phyloP scores from a whole-genome alignment of 805 yeast genomes.

The Pichia nakasei region DNA sequence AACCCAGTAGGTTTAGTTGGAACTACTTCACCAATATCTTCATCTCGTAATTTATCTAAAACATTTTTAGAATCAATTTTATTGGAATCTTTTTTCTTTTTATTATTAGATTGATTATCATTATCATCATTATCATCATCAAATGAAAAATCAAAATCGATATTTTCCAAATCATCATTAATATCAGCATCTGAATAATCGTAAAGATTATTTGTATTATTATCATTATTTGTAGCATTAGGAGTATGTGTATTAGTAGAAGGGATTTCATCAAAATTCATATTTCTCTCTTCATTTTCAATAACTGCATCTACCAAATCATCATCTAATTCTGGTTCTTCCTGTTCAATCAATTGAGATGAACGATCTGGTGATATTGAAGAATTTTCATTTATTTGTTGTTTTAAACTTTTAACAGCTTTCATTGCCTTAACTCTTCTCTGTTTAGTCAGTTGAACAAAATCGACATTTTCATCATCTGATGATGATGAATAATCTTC shows the following conservation, averaged over 20 bases:
- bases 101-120: constrained; percentile 25
- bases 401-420: constrained; percentile 29
- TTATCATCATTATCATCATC: constrained; percentile 27
- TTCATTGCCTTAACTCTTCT: constrained; percentile 49
- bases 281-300: constrained; percentile 32
- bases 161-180: constrained; percentile 18
- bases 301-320: constrained; percentile 34
- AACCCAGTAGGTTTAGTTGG: constrained; percentile 15
- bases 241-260: neutral
- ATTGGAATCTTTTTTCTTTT: constrained; percentile 7
- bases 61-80: constrained; percentile 2
- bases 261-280: constrained; percentile 24
- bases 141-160: constrained; percentile 14
- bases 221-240: neutral
- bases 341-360: constrained; percentile 15
- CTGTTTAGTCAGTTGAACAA: constrained; percentile 62
- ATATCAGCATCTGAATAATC: constrained; percentile 3
- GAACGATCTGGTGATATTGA: constrained; percentile 2
- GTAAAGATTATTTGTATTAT: neutral
- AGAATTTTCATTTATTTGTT: constrained; percentile 5
- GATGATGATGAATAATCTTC: constrained; percentile 30
- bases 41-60: constrained; percentile 30
- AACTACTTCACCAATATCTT: constrained; percentile 56
- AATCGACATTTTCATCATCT: constrained; percentile 61
- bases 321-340: constrained; percentile 34